Evolutionary conservation across 2,329 filamentous ascomycete species (phyloP).

Genomic region (Colletotrichum falcatum): DNA sequence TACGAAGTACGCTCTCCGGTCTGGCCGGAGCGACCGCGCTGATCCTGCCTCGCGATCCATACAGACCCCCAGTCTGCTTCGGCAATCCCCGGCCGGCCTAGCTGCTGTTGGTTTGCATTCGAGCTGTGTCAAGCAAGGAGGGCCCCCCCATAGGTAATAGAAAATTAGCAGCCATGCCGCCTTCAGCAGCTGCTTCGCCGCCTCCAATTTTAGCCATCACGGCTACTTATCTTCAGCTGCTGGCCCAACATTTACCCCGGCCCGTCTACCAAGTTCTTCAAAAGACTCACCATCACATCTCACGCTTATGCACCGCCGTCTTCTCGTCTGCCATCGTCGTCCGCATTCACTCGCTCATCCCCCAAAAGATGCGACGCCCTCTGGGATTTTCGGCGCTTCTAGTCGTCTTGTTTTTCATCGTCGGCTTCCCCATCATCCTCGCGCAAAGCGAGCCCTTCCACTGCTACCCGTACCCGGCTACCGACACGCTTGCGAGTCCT

Average conservation of each 20-base stretch:
- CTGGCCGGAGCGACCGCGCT: not conserved
- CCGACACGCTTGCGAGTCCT: slow-evolving; percentile 24
- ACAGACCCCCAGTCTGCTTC: not conserved
- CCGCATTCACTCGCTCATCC: slow-evolving; percentile 27
- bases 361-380: slow-evolving; percentile 34
- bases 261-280: slow-evolving; percentile 27
- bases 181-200: slow-evolving; percentile 16
- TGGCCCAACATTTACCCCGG: slow-evolving; percentile 33
- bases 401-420: slow-evolving; percentile 17
- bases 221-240: slow-evolving; percentile 32
- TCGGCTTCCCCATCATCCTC: slow-evolving; percentile 35
- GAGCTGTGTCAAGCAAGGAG: slow-evolving; percentile 2
- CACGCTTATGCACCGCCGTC: slow-evolving; percentile 2
- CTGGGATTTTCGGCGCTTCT: slow-evolving; percentile 29
- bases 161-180: slow-evolving; percentile 23
- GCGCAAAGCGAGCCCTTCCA: slow-evolving; percentile 39
- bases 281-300: slow-evolving; percentile 20
- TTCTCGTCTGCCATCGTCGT: slow-evolving; percentile 26
- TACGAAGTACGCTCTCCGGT: not conserved
- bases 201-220: slow-evolving; percentile 38
- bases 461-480: slow-evolving; percentile 36
- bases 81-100: not conserved
- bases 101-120: not conserved
- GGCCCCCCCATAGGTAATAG: not conserved
- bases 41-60: not conserved